Evolutionary conservation across 1,284 basidiomycete species (phyloP).

Genomic region (Golubevia pallescens): DNA sequence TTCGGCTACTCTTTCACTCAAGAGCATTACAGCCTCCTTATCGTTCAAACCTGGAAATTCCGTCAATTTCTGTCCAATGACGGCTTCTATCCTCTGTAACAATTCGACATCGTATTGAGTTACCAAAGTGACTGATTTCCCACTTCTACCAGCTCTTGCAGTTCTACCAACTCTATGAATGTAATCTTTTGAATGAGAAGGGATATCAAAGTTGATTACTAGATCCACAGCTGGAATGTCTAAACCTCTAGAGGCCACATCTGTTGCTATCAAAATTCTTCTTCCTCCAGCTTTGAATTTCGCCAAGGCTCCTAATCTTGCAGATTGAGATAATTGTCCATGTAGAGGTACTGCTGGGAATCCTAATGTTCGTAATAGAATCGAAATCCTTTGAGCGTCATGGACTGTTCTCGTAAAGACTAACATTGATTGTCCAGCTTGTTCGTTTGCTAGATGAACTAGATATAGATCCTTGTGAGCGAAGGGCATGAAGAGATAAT

Average conservation of each 20-base stretch:
- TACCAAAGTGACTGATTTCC: conserved; percentile 93
- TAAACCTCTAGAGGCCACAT: conserved; percentile 93
- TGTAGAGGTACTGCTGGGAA: conserved; percentile 96
- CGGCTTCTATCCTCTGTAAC: conserved; percentile 86
- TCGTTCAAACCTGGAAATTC: conserved; percentile 79
- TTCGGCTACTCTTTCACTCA: conserved; percentile 88
- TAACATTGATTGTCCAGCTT: conserved; percentile 91
- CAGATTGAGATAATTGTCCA: conserved; percentile 91
- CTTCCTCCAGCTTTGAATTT: conserved; percentile 97
- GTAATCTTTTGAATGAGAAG: conserved; percentile 98
- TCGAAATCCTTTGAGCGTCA: conserved; percentile 87
- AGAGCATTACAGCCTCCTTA: conserved; percentile 84
- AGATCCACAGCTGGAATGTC: conserved; percentile 96
- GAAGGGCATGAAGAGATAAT: conserved; percentile 92
- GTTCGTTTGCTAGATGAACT: conserved; percentile 84
- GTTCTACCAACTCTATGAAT: conserved; percentile 98
- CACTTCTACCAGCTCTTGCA: conserved; percentile 91
- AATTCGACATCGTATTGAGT: conserved; percentile 99
- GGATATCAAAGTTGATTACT: conserved; percentile 98
- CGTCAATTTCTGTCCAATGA: conserved; percentile 90
- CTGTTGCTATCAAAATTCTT: conserved; percentile 90
- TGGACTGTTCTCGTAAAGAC: conserved; percentile 95
- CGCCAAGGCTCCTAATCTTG: conserved; percentile 88
- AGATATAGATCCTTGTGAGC: conserved; percentile 91
- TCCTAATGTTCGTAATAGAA: conserved; percentile 86